Base-by-base conservation (phyloP, 345 rosid species). In the Combretum micranthum region DNA sequence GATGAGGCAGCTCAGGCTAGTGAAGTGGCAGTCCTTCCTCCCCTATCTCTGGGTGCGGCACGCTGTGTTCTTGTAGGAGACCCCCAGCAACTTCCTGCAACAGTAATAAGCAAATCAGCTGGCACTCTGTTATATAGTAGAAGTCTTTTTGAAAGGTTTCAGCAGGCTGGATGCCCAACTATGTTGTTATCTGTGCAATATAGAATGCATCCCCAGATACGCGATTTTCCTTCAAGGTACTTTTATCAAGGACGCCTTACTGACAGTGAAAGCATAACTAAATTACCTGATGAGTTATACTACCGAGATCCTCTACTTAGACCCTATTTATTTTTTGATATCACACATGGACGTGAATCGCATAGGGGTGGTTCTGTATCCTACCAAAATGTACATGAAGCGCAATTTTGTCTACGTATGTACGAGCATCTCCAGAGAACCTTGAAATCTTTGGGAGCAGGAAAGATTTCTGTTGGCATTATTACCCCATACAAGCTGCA, bases 41-140 rank as follows among this genome's bases (percentile, higher is more conserved):
- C 99, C 43, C 89, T 93, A 52, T 72, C 97, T 47, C 97, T 93
- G 44, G 99, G 96, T 49, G 99, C 99, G 42, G 85, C 97, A 25
- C 75, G 99, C 12, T 93, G 99, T 68, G 99, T 93, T 69, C 96
- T 93, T 72, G 99, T 93, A 15, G 99, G 99, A 51, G 99, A 93
- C 80, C 99, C 99, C 49, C 99, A 93, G 80, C 99, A 93, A 79
- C 99, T 93, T 73, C 99, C 99, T 64, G 99, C 99, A 48, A 93
- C 99, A 37, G 99, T 93, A 43, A 93, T 93, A 62, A 89, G 97
- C 81, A 93, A 93, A 72, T 96, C 97, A 47, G 99, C 97, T 44
- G 99, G 99, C 53, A 93, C 97, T 57, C 80, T 93, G 62, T 52
- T 87, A 49, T 93, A 93, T 68, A 89, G 97, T 70, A 82, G 99